Evolutionary conservation across 768 basidiomycete genomes (phyloP), one percentile per base, ranked within the genome.

Genomic region (Phaeotremella skinneri): DNA sequence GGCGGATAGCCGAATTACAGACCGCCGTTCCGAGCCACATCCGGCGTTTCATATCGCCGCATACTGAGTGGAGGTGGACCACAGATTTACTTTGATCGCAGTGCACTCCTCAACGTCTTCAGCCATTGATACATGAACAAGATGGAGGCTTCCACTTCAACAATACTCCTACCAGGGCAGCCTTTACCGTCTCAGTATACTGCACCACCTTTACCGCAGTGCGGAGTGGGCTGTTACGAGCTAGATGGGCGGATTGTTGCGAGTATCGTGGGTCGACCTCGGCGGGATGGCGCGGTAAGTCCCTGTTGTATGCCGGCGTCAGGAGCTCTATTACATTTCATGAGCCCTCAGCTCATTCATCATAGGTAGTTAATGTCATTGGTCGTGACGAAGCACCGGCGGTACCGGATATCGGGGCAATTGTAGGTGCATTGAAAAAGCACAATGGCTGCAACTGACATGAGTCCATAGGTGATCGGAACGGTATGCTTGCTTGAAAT

Each of bases 151-250:
- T 37, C 34, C 9, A 37, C 61, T 2, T 29, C 58, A 47, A 42
- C 49, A 27, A 51, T 74, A 23, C 58, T 76, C 0, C 63, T 76
- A 16, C 75, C 75, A 2, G 75, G 75, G 17, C 75, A 76, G 50
- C 75, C 75, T 3, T 47, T 76, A 27, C 73, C 75, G 11, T 30
- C 64, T 2, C 50, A 63, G 41, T 64, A 71, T 32, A 69, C 57
- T 23, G 14, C 62, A 26, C 58, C 64, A 7, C 74, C 74, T 17
- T 39, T 68, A 27, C 74, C 72, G 13, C 66, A 69, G 55, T 69
- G 69, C 49, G 75, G 75, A 20, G 31, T 63, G 9, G 75, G 75
- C 25, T 74, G 73, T 49, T 74, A 76, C 39, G 66, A 68, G 43
- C 50, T 57, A 29, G 50, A 66, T 1, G 75, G 73, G 14, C 57